Evolutionary conservation across 768 basidiomycete genomes (phyloP).

Genomic region (Tulasnella sp.): DNA sequence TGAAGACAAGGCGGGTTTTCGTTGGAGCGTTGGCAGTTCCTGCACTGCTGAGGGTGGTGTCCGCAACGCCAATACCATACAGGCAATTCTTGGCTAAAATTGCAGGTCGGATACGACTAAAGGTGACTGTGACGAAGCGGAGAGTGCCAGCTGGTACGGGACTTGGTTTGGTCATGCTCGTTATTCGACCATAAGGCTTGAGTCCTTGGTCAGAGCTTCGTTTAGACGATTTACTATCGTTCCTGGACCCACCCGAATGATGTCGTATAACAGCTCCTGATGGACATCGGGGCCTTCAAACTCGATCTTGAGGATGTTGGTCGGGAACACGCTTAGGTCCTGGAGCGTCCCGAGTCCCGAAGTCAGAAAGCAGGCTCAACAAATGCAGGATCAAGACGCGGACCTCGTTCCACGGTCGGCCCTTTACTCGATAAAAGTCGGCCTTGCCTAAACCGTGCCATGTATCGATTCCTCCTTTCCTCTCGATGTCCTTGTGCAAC

Average conservation of each 20-base stretch:
- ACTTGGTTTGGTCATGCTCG: constrained; percentile 52
- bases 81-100: constrained; percentile 75
- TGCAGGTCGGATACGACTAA: constrained; percentile 56
- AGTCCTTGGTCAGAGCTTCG: constrained; percentile 10
- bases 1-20: constrained; percentile 43
- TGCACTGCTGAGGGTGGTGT: constrained; percentile 17
- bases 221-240: background rate
- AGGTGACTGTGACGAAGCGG: constrained; percentile 59
- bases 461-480: constrained; percentile 52
- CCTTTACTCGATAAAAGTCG: constrained; percentile 64
- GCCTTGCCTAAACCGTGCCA: constrained; percentile 50
- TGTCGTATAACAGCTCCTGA: constrained; percentile 68
- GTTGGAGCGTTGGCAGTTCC: constrained; percentile 10
- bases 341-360: constrained; percentile 29
- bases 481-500: constrained; percentile 38
- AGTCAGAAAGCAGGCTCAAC: background rate
- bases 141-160: constrained; percentile 57
- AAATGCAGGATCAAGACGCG: constrained; percentile 17
- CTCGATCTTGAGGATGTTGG: constrained; percentile 58
- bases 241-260: constrained; percentile 61
- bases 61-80: constrained; percentile 46
- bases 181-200: constrained; percentile 77
- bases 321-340: constrained; percentile 83
- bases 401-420: constrained; percentile 76
- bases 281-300: constrained; percentile 86